Percentiles rank a stretch among this genome's conserved stretches.
Conservation (phyloP, 345 rosid genomes). For the Ailanthus altissimus region DNA sequence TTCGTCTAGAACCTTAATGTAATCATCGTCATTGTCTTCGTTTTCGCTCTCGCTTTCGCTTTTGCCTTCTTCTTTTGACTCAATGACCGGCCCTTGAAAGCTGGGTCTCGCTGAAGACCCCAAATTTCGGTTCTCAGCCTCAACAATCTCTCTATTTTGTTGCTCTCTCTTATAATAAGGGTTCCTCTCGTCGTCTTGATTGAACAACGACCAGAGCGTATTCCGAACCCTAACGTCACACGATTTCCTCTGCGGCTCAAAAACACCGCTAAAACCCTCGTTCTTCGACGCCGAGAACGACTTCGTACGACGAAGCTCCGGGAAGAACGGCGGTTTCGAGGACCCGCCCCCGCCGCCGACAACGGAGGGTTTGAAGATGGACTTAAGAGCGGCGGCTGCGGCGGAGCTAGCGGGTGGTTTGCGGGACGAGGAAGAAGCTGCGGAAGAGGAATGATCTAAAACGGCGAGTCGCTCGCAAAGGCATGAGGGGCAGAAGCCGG, state of each 20-base stretch:
- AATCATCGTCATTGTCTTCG: conserved; percentile 36
- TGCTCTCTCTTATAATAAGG: conserved; percentile 30
- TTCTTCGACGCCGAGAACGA: conserved; percentile 93
- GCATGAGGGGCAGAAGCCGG: conserved; percentile 94
- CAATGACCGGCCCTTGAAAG: conserved; percentile 42
- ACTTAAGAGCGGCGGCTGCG: conserved; percentile 60
- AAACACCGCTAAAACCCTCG: conserved; percentile 78
- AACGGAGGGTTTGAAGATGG: conserved; percentile 50
- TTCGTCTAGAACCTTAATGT: conserved; percentile 46
- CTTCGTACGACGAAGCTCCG: conserved; percentile 90
- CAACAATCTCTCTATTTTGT: conserved; percentile 35
- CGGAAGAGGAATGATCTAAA: conserved; percentile 51
- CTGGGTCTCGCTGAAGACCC: conserved; percentile 43
- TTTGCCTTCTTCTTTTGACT: conserved; percentile 54
- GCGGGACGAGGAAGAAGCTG: conserved; percentile 52
- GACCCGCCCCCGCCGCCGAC: conserved; percentile 22
- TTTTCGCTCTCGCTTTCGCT: conserved; percentile 37
- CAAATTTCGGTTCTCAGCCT: conserved; percentile 42
- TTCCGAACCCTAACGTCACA: conserved; percentile 91
- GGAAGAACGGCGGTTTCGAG: conserved; percentile 44
- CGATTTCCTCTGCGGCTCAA: conserved; percentile 96
- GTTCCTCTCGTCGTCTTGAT: conserved; percentile 62
- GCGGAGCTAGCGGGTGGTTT: conserved; percentile 59
- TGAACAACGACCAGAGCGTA: conserved; percentile 77
- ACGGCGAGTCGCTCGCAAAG: conserved; percentile 94